Evolutionary conservation across 140 eudicot species (phyloP).

Genomic region (Oenanthe javanica): DNA sequence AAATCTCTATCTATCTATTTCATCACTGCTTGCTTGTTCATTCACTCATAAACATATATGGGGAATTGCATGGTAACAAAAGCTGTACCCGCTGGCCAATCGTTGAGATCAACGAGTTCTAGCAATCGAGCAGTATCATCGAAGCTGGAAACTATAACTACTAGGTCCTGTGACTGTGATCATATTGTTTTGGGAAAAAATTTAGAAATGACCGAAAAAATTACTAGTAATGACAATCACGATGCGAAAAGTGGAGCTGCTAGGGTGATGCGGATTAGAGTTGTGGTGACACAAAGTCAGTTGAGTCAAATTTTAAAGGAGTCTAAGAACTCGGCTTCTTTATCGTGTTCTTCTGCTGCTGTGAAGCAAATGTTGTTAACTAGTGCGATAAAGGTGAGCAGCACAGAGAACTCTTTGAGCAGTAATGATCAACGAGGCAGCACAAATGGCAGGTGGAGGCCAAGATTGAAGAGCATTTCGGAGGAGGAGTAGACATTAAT

Average conservation of each 20-base stretch:
- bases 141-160: neutral
- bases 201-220: neutral
- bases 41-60: neutral
- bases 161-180: neutral
- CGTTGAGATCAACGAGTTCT: neutral
- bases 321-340: slow-evolving; percentile 14
- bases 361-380: slow-evolving; percentile 7
- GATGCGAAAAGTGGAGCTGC: neutral
- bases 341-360: slow-evolving; percentile 10
- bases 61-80: slow-evolving; percentile 9
- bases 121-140: neutral
- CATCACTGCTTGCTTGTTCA: neutral
- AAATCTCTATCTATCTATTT: neutral
- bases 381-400: neutral
- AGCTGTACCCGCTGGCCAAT: neutral
- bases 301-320: slow-evolving; percentile 13
- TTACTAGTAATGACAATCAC: neutral
- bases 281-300: slow-evolving; percentile 25
- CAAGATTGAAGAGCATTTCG: slow-evolving; percentile 18
- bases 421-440: neutral
- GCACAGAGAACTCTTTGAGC: neutral
- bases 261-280: slow-evolving; percentile 15
- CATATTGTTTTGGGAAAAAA: neutral
- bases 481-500: slow-evolving; percentile 1
- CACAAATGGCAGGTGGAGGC: slow-evolving; percentile 20